These are phyloP conservation scores for Penicillium sumatraense DNA, from an alignment of 2,329 filamentous ascomycete species.

Conservation along the genomic window DNA sequence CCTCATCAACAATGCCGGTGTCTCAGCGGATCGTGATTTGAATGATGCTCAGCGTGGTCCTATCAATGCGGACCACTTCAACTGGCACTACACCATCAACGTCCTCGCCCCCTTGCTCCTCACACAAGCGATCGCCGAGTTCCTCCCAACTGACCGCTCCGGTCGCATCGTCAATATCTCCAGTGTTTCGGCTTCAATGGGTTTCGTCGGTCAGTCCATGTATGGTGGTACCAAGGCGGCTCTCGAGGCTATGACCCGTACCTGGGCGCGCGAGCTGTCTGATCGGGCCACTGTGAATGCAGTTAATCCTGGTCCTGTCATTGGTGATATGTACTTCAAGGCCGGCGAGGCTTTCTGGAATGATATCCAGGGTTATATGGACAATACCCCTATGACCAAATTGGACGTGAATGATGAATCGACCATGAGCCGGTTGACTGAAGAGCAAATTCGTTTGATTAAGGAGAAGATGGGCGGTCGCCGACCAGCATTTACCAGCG, in stretches of 20 bases:
- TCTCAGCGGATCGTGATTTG: conserved; percentile 54
- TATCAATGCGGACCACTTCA: conserved; percentile 69
- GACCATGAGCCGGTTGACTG: conserved; percentile 49
- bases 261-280: conserved; percentile 66
- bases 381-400: conserved; percentile 64
- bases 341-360: conserved; percentile 63
- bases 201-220: conserved; percentile 63
- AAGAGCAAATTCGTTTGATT: conserved; percentile 67
- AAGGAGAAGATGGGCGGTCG: conserved; percentile 61
- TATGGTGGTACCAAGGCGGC: conserved; percentile 71
- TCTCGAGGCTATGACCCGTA: conserved; percentile 70
- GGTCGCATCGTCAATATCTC: conserved; percentile 68
- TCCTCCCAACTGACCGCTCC: conserved; percentile 70
- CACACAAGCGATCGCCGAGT: conserved; percentile 71
- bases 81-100: conserved; percentile 75
- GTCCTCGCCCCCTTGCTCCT: conserved; percentile 80
- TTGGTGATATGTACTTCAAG: conserved; percentile 67
- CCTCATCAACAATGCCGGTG: conserved; percentile 84
- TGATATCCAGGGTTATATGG: conserved; percentile 63
- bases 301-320: conserved; percentile 69
- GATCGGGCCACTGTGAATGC: conserved; percentile 68
- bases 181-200: conserved; percentile 61
- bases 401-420: conserved; percentile 16
- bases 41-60: conserved; percentile 68
- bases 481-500: conserved; percentile 67